Evolutionary conservation across 1,284 basidiomycete species (phyloP).

Genomic region (Hymenochaete sp.): DNA sequence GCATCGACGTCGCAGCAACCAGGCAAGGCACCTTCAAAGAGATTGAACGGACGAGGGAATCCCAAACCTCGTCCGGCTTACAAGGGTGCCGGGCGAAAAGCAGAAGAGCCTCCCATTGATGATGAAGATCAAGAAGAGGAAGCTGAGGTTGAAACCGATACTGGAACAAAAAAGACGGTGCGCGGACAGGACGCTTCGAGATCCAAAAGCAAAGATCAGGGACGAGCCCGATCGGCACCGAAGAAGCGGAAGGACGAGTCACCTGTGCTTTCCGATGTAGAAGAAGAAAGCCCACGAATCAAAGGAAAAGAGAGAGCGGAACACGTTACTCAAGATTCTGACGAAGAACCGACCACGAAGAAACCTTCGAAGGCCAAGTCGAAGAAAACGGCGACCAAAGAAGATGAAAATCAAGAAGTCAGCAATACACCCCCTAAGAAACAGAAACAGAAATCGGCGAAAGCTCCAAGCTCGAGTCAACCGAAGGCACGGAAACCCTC

Average conservation of each 20-base stretch:
- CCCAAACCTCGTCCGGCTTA: conserved; percentile 2
- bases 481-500: conserved; percentile 15
- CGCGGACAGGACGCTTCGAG: conserved; percentile 20
- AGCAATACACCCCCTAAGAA: conserved; percentile 4
- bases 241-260: conserved; percentile 19
- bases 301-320: background rate
- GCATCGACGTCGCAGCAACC: too few species aligned
- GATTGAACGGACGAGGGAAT: too few species aligned
- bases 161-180: conserved; percentile 24
- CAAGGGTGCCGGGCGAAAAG: conserved; percentile 25
- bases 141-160: conserved; percentile 27
- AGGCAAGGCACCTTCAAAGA: too few species aligned
- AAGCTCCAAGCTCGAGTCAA: conserved; percentile 1
- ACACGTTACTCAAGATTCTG: background rate
- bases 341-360: conserved; percentile 6
- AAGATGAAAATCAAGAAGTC: conserved; percentile 4
- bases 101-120: conserved; percentile 27
- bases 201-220: background rate
- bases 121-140: conserved; percentile 29
- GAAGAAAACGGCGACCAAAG: conserved; percentile 7
- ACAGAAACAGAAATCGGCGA: background rate
- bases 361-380: conserved; percentile 5
- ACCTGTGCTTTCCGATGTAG: conserved; percentile 2
- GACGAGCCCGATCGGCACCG: background rate
- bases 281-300: too few species aligned